Percentiles rank a stretch among this genome's conserved stretches.
Evolutionary conservation across 176 grass and related monocot genomes (phyloP).

Genomic region (Typha latifolia): DNA sequence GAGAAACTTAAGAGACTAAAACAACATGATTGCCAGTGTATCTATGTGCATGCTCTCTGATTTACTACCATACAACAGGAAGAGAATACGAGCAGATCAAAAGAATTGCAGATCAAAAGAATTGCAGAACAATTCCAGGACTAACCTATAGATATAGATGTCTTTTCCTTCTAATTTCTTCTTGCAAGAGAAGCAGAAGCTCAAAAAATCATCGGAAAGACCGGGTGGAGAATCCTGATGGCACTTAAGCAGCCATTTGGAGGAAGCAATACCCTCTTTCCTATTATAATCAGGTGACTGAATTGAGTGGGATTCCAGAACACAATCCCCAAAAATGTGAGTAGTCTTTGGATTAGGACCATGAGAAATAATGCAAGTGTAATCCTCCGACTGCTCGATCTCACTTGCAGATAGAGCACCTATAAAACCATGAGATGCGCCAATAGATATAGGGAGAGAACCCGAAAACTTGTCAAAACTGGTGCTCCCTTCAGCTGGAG

Average conservation of each 20-base stretch:
- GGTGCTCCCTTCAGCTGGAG: neutral
- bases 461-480: slow-evolving; percentile 49
- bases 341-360: slow-evolving; percentile 87
- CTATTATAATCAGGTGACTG: slow-evolving; percentile 20
- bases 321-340: slow-evolving; percentile 88
- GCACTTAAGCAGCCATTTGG: slow-evolving; percentile 28
- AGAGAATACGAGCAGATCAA: neutral
- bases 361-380: slow-evolving; percentile 85
- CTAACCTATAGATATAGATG: slow-evolving; percentile 90
- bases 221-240: slow-evolving; percentile 7
- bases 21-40: neutral
- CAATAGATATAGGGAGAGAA: slow-evolving; percentile 54
- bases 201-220: slow-evolving; percentile 38
- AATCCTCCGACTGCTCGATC: slow-evolving; percentile 98
- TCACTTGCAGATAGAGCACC: slow-evolving; percentile 64
- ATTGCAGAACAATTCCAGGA: neutral
- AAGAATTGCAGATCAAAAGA: neutral
- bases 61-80: neutral
- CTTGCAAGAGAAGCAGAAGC: slow-evolving; percentile 68
- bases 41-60: neutral
- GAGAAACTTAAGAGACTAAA: neutral
- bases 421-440: too few relatives aligned
- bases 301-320: slow-evolving; percentile 54
- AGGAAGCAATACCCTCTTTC: slow-evolving; percentile 3
- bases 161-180: slow-evolving; percentile 74